Conservation (phyloP, 1,139 yeast genomes). For the Debaryomyces nepalensis region DNA sequence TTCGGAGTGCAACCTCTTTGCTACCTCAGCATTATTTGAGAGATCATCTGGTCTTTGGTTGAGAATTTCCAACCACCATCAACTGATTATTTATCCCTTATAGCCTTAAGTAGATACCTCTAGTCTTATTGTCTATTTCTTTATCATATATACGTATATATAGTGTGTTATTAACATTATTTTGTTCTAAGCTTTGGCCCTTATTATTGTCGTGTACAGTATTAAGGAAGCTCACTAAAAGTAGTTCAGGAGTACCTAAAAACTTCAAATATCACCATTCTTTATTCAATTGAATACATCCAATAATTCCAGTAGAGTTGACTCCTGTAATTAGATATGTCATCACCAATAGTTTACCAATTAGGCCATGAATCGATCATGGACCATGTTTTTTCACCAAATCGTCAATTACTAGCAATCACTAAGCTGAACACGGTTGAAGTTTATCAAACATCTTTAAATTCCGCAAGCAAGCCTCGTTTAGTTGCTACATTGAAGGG, state of each 20-base stretch:
- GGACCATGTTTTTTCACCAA: conserved; percentile 85
- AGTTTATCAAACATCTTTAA: conserved; percentile 60
- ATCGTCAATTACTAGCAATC: conserved; percentile 71
- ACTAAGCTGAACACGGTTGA: conserved; percentile 81
- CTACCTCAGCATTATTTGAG: neutral
- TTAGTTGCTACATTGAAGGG: conserved; percentile 69
- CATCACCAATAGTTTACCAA: conserved; percentile 52
- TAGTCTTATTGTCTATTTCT: neutral
- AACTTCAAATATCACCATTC: neutral
- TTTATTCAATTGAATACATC: conserved; percentile 6
- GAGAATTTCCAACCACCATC: neutral
- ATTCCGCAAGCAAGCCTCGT: conserved; percentile 42
- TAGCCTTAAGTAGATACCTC: neutral
- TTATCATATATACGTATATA: conserved; percentile 8
- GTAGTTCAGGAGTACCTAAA: neutral
- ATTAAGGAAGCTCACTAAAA: neutral
- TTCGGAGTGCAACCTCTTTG: too few relatives aligned
- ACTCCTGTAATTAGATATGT: conserved; percentile 35
- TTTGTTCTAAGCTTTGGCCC: neutral
- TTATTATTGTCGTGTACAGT: neutral
- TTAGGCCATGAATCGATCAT: conserved; percentile 86
- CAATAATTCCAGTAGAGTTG: conserved; percentile 35
- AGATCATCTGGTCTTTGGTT: neutral
- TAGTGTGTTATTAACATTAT: conserved; percentile 1
- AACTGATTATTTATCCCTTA: neutral